Conservation (phyloP, 768 basidiomycete genomes). For the Calocybe indica region DNA sequence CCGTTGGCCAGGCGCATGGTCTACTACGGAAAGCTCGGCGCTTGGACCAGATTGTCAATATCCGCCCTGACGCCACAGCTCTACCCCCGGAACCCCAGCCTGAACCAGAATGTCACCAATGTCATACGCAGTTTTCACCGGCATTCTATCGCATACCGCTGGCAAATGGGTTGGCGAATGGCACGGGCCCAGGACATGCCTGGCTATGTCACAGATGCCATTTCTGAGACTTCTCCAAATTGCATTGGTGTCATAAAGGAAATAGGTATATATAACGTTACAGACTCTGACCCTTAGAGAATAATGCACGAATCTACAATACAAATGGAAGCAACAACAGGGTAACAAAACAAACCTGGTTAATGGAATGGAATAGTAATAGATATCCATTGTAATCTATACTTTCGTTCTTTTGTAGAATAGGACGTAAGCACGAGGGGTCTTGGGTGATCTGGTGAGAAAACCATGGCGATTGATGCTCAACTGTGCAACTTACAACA, state of each 20-base stretch:
- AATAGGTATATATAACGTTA: conserved; percentile 7
- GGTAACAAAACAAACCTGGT: conserved; percentile 8
- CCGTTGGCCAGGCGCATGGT: conserved; percentile 67
- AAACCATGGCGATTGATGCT: conserved; percentile 1
- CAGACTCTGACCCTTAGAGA: conserved; percentile 4
- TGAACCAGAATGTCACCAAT: conserved; percentile 51
- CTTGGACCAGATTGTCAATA: conserved; percentile 65
- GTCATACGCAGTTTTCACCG: conserved; percentile 68
- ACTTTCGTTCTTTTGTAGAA: conserved; percentile 67
- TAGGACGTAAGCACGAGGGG: conserved; percentile 69
- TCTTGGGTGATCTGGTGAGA: conserved; percentile 16
- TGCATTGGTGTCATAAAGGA: too few species aligned
- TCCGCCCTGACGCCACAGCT: conserved; percentile 30
- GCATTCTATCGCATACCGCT: conserved; percentile 50
- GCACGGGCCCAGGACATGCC: neutral
- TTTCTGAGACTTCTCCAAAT: conserved; percentile 18
- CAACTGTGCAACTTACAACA: conserved; percentile 49
- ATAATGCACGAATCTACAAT: conserved; percentile 15
- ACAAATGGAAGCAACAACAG: conserved; percentile 16
- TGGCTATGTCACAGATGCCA: conserved; percentile 46
- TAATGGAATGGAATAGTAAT: conserved; percentile 13
- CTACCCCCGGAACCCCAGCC: conserved; percentile 14
- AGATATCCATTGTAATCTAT: conserved; percentile 28
- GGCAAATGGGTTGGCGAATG: neutral
- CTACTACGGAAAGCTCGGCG: conserved; percentile 86